Percentiles rank a stretch among this genome's conserved stretches.
Conservation (phyloP, 306 rosid genomes). For the Gleditsia sinensis region DNA sequence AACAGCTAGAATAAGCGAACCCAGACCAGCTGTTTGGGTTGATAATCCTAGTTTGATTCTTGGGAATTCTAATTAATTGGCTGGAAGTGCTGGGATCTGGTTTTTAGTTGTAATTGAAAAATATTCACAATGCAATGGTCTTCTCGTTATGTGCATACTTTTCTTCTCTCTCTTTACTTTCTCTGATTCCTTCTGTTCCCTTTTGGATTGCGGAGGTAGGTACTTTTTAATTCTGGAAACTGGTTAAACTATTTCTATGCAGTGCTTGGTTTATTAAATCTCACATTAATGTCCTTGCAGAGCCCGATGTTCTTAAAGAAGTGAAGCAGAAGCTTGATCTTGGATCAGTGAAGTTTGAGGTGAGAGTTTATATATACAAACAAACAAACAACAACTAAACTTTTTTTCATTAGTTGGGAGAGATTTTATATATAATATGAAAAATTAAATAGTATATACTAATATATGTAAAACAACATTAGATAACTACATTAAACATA, state of each 20-base stretch:
- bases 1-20: no score
- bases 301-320: slow-evolving; percentile 95
- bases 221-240: neutral
- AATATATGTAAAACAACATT: no score
- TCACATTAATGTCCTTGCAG: slow-evolving; percentile 51
- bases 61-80: no score
- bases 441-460: no score
- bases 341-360: slow-evolving; percentile 97
- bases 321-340: slow-evolving; percentile 95
- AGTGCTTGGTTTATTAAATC: slow-evolving; percentile 20
- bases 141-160: neutral
- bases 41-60: neutral
- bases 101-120: slow-evolving; percentile 11
- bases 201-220: slow-evolving; percentile 4
- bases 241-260: neutral
- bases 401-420: no score
- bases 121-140: neutral
- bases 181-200: neutral
- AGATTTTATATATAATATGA: no score
- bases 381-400: no score
- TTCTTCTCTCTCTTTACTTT: neutral
- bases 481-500: no score
- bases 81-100: no score
- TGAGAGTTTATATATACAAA: slow-evolving; percentile 40
- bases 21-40: no score